Evolutionary conservation across 768 basidiomycete species (phyloP).

Genomic region (Kockovaella imperatae): DNA sequence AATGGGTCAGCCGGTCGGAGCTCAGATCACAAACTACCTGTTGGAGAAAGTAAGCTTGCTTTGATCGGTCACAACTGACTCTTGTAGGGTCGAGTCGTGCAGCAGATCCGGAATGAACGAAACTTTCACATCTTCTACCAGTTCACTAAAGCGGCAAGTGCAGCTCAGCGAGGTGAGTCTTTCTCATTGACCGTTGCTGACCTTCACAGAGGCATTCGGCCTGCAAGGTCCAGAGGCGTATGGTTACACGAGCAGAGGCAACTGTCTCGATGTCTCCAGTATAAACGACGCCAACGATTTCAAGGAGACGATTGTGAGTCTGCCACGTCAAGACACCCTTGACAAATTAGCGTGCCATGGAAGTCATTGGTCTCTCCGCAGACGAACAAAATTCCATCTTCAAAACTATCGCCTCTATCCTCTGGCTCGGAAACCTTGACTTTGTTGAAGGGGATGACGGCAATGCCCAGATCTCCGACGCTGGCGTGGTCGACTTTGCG

Average conservation of each 20-base stretch:
- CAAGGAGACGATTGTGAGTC: constrained; percentile 71
- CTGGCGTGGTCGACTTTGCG: constrained; percentile 87
- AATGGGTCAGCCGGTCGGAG: constrained; percentile 87
- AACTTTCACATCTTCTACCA: constrained; percentile 99
- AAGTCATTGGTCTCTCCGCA: constrained; percentile 73
- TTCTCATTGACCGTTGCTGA: neutral
- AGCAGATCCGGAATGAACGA: constrained; percentile 90
- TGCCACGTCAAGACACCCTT: neutral
- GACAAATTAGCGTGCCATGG: constrained; percentile 71
- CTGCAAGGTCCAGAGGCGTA: constrained; percentile 94
- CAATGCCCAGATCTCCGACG: constrained; percentile 70
- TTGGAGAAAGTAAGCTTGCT: constrained; percentile 75
- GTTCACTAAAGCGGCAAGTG: constrained; percentile 89
- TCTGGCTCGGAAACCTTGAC: constrained; percentile 95
- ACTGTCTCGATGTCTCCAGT: constrained; percentile 81
- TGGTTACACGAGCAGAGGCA: constrained; percentile 83
- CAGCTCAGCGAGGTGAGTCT: constrained; percentile 72
- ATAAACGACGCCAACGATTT: constrained; percentile 87
- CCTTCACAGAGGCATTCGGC: constrained; percentile 71
- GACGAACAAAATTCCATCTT: constrained; percentile 88
- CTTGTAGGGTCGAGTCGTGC: constrained; percentile 59
- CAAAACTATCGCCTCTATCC: constrained; percentile 78
- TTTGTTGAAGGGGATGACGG: constrained; percentile 84
- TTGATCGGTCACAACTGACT: neutral
- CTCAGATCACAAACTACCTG: constrained; percentile 96